phyloP scores from a whole-genome alignment of 164 flowering plant species.

The Litsea cubeba region DNA sequence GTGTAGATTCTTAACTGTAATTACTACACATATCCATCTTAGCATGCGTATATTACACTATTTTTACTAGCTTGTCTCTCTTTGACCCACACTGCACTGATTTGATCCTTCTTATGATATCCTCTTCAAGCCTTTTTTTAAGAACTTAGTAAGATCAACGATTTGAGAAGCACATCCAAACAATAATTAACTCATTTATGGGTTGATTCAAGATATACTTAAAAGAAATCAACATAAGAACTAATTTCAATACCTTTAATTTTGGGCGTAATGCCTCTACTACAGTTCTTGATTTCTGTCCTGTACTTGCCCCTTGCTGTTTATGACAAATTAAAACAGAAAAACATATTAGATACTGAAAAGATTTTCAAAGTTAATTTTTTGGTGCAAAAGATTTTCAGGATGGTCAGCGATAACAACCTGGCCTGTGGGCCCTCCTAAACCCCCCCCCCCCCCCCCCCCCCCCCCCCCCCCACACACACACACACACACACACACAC shows the following conservation, averaged over 20 bases:
- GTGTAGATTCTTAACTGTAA: too few relatives aligned
- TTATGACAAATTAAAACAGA: not conserved
- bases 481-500: not conserved
- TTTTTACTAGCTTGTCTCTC: too few relatives aligned
- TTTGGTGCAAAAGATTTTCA: too few relatives aligned
- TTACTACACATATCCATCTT: too few relatives aligned
- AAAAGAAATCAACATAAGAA: not conserved
- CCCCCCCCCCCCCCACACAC: too few relatives aligned
- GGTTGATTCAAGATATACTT: not conserved
- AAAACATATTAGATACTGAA: not conserved
- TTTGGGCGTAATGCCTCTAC: slow-evolving; percentile 72
- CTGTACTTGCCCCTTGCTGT: slow-evolving; percentile 59
- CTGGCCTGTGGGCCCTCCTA: not conserved
- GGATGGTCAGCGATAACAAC: not conserved
- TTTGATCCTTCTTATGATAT: too few relatives aligned
- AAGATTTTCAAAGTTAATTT: not conserved
- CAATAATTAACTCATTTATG: not conserved
- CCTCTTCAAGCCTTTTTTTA: not conserved
- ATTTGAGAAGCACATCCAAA: not conserved
- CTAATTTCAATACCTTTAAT: slow-evolving; percentile 40
- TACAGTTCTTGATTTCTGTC: slow-evolving; percentile 38
- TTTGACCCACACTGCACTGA: too few relatives aligned
- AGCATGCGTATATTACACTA: too few relatives aligned
- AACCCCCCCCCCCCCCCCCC: not conserved
- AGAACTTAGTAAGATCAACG: not conserved